A percentile compares a stretch with the other conserved stretches of the same genome.
These are phyloP conservation scores for Theobroma cacao DNA, from an alignment of 345 rosid species.

Conservation along the genomic window DNA sequence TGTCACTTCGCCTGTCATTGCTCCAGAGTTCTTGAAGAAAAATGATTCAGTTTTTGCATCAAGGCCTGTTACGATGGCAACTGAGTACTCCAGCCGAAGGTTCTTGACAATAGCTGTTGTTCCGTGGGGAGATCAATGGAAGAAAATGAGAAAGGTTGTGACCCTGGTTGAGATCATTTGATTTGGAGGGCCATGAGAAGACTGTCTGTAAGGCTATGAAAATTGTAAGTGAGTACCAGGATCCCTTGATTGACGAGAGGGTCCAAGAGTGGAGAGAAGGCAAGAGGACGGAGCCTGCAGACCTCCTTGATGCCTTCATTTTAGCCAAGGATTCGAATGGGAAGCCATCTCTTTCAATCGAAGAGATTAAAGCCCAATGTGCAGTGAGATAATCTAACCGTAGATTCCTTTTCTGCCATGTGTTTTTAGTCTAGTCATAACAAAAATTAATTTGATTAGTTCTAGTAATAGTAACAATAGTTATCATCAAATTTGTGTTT, in stretches of 20 bases:
- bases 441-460: too few relatives aligned
- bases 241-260: background rate
- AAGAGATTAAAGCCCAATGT: slow-evolving; percentile 6
- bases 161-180: background rate
- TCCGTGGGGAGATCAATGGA: slow-evolving; percentile 35
- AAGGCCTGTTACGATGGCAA: slow-evolving; percentile 22
- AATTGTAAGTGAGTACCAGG: background rate
- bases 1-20: slow-evolving; percentile 31
- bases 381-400: background rate
- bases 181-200: slow-evolving; percentile 1
- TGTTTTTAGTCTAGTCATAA: too few relatives aligned
- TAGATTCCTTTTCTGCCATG: too few relatives aligned
- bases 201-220: background rate
- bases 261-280: background rate
- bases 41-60: slow-evolving; percentile 32
- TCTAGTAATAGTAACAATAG: too few relatives aligned
- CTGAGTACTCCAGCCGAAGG: slow-evolving; percentile 13
- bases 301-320: background rate
- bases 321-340: background rate
- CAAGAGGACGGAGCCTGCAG: background rate
- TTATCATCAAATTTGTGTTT: too few relatives aligned
- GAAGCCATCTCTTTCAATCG: background rate
- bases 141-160: slow-evolving; percentile 43
- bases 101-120: slow-evolving; percentile 12
- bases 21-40: slow-evolving; percentile 34